Evolutionary conservation across 495 filamentous ascomycete genomes (phyloP), one percentile per base, ranked within the genome.

Genomic region (Xylaria scruposa): DNA sequence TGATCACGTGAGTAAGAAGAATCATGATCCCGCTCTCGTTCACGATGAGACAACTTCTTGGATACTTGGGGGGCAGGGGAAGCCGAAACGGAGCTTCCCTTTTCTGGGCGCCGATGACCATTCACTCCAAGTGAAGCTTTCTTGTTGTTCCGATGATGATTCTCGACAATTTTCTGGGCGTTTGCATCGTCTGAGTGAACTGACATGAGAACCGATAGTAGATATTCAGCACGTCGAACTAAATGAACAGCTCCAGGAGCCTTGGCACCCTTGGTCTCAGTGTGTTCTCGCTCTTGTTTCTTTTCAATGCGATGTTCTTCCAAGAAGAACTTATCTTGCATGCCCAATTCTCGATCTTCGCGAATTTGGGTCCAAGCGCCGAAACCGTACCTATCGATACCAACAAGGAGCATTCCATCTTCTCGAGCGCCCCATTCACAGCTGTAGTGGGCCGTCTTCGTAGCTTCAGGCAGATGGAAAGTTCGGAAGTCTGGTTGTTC

Each of bases 241-340:
- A 99, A 89, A 77, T 99, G 96, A 42, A 98, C 96, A 60, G 96
- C 95, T 3, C 95, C 96, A 12, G 96, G 96, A 4, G 96, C 95
- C 76, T 97, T 97, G 1, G 93, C 92, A 21, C 89, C 86, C 75
- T 92, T 92, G 66, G 90, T 89, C 15, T 96, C 93, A 1, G 84
- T 88, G 73, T 93, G 93, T 71, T 85, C 87, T 21, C 96, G 92
- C 75, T 97, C 93, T 72, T 94, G 95, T 76, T 98, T 98, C 80
- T 97, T 93, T 78, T 95, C 97, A 29, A 98, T 95, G n/a, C 95
- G 92, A 78, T 98, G 95, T 77, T 99, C 96, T 79, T 99, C 96
- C 7, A 99, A 80, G 83, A 97, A 99, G 79, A 98, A 94, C 78
- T 97, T 98, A 73, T 97, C 96, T 3, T 85, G 85, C 82, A 99